Conservation (phyloP, 768 basidiomycete species). For the Hericium coralloides region DNA sequence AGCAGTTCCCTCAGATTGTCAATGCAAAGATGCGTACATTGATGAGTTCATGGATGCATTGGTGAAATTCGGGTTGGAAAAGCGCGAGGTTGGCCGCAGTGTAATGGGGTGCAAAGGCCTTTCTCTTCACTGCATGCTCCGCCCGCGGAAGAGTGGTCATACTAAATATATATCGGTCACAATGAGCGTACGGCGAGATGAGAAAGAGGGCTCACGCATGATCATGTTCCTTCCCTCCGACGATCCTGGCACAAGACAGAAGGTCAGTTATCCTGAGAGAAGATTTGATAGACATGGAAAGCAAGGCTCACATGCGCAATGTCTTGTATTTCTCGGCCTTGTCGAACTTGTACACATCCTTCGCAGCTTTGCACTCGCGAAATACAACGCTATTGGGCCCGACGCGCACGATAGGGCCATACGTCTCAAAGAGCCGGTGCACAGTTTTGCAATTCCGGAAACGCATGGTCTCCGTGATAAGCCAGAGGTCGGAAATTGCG, state of each 20-base stretch:
- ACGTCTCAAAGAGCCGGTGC: slow-evolving; percentile 53
- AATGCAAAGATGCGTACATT: slow-evolving; percentile 31
- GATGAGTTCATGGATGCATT: slow-evolving; percentile 51
- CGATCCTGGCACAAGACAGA: slow-evolving; percentile 1
- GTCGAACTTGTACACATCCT: slow-evolving; percentile 73
- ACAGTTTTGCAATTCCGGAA: slow-evolving; percentile 62
- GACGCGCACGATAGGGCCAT: slow-evolving; percentile 68
- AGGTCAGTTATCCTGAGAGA: slow-evolving; percentile 1
- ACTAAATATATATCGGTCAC: slow-evolving; percentile 25
- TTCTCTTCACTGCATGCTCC: slow-evolving; percentile 59
- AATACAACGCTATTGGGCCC: slow-evolving; percentile 76
- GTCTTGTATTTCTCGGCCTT: slow-evolving; percentile 79
- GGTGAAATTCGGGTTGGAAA: slow-evolving; percentile 65
- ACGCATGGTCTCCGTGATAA: slow-evolving; percentile 55
- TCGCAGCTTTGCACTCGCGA: slow-evolving; percentile 59
- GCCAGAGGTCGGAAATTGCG: slow-evolving; percentile 59
- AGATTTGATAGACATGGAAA: slow-evolving; percentile 14
- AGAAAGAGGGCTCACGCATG: slow-evolving; percentile 50
- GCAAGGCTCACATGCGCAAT: slow-evolving; percentile 57
- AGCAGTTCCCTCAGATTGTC: background rate
- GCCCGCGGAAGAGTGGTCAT: slow-evolving; percentile 78
- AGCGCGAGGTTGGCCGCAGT: slow-evolving; percentile 50
- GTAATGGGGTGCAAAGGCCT: slow-evolving; percentile 71
- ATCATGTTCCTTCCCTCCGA: slow-evolving; percentile 66
- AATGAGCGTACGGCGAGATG: slow-evolving; percentile 22